Evolutionary conservation across 306 rosid genomes (phyloP).

Genomic region (Sicyos baderoa): DNA sequence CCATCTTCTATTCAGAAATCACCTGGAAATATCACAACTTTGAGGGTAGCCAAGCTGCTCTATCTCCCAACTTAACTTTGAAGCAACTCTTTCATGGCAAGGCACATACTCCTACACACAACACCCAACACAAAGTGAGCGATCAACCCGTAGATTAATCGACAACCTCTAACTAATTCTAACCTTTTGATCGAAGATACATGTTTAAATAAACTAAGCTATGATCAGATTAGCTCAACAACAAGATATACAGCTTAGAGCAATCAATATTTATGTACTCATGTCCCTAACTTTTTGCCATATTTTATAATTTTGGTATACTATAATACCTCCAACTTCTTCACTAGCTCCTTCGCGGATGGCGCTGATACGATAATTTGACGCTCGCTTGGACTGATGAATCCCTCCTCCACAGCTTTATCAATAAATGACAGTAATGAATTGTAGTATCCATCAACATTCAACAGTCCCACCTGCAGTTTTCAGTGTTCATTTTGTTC

Average conservation of each 20-base stretch:
- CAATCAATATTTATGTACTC: neutral
- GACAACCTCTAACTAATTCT: too few species aligned
- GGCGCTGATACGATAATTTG: conserved; percentile 88
- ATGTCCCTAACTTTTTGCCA: neutral
- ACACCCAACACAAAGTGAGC: neutral
- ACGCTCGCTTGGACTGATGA: conserved; percentile 81
- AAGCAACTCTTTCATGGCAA: conserved; percentile 85
- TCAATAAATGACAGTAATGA: conserved; percentile 56
- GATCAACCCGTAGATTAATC: too few species aligned
- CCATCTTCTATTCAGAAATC: conserved; percentile 18
- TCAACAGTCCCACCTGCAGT: conserved; percentile 64
- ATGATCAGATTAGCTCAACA: neutral
- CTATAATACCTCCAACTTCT: conserved; percentile 74
- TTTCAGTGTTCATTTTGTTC: conserved; percentile 15
- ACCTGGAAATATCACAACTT: conserved; percentile 59
- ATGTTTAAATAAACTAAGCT: too few species aligned
- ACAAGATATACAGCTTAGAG: neutral
- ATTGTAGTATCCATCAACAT: conserved; percentile 73
- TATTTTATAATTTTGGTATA: neutral
- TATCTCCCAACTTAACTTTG: conserved; percentile 82
- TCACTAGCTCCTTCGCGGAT: conserved; percentile 77
- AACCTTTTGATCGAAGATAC: neutral
- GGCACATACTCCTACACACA: conserved; percentile 71
- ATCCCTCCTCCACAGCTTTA: conserved; percentile 80
- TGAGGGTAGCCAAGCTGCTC: conserved; percentile 66